A percentile compares a stretch with the other conserved stretches of the same genome.
phyloP scores from a whole-genome alignment of 257 asterid species.

The Henckelia pumila region DNA sequence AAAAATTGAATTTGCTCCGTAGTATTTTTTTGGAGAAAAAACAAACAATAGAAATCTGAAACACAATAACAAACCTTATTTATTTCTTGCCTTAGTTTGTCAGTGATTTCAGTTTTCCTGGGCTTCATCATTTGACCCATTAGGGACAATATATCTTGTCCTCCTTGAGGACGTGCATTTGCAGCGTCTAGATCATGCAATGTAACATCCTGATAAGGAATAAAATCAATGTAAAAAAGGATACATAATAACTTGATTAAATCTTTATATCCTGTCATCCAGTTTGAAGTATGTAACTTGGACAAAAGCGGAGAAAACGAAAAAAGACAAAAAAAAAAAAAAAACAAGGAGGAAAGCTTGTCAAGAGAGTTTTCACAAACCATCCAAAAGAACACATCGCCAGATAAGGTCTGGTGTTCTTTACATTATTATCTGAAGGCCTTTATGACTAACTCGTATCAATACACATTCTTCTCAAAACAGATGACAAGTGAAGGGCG shows the following conservation, averaged over 20 bases:
- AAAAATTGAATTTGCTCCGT: constrained; percentile 1
- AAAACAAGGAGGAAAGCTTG: no score
- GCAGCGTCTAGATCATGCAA: constrained; percentile 98
- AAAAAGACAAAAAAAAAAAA: no score
- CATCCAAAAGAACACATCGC: no score
- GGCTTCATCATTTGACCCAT: constrained; percentile 99
- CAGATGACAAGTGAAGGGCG: background rate
- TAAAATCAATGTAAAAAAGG: constrained; percentile 12
- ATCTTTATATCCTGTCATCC: no score
- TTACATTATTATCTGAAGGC: no score
- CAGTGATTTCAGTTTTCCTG: constrained; percentile 94
- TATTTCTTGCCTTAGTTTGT: constrained; percentile 86
- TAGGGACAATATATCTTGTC: constrained; percentile 93
- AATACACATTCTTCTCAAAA: background rate
- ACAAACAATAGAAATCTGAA: background rate
- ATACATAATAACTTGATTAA: background rate
- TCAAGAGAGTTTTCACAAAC: no score
- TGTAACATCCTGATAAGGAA: constrained; percentile 64
- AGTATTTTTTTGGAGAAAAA: background rate
- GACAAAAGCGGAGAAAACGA: no score
- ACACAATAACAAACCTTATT: constrained; percentile 58
- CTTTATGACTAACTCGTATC: no score
- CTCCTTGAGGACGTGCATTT: constrained; percentile 98
- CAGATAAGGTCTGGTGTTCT: background rate
- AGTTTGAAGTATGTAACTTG: no score